Conservation (phyloP, 129 eudicot species). For the Solidago caesia region DNA sequence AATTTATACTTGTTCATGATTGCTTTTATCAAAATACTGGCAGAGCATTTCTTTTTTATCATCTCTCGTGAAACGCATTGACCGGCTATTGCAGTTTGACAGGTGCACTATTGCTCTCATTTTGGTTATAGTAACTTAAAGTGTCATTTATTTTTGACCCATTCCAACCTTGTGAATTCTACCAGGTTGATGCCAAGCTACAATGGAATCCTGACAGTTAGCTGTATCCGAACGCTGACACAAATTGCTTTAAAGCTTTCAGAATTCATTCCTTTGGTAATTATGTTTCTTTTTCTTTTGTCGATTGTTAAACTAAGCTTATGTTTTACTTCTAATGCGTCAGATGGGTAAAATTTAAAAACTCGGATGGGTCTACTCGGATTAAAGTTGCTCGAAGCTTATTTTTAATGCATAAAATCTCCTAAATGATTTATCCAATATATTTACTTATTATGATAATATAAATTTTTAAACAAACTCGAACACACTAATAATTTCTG, state of each 20-base stretch:
- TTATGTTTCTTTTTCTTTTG: slow-evolving; percentile 9
- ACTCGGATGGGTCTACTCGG: background rate
- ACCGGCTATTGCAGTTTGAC: slow-evolving; percentile 89
- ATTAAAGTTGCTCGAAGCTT: background rate
- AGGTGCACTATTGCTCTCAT: slow-evolving; percentile 51
- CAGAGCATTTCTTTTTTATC: slow-evolving; percentile 67
- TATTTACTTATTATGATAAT: background rate
- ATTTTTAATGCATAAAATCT: background rate
- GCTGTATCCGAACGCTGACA: slow-evolving; percentile 79
- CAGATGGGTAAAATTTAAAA: background rate
- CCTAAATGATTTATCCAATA: background rate
- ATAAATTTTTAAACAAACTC: background rate
- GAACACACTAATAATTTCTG: background rate
- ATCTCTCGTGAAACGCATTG: slow-evolving; percentile 84
- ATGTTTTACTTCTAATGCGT: background rate
- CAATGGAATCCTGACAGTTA: slow-evolving; percentile 80
- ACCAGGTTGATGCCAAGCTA: slow-evolving; percentile 91
- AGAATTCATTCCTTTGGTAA: slow-evolving; percentile 72
- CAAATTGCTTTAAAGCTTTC: slow-evolving; percentile 82
- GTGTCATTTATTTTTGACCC: slow-evolving; percentile 8
- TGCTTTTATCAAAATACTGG: slow-evolving; percentile 27
- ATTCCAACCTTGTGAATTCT: slow-evolving; percentile 12
- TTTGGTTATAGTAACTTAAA: slow-evolving; percentile 2
- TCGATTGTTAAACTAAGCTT: background rate
- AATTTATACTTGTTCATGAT: slow-evolving; percentile 14